A percentile compares a stretch with the other conserved stretches of the same genome.
Conservation (phyloP, 1,284 basidiomycete species). For the Ganoderma resinaceum region DNA sequence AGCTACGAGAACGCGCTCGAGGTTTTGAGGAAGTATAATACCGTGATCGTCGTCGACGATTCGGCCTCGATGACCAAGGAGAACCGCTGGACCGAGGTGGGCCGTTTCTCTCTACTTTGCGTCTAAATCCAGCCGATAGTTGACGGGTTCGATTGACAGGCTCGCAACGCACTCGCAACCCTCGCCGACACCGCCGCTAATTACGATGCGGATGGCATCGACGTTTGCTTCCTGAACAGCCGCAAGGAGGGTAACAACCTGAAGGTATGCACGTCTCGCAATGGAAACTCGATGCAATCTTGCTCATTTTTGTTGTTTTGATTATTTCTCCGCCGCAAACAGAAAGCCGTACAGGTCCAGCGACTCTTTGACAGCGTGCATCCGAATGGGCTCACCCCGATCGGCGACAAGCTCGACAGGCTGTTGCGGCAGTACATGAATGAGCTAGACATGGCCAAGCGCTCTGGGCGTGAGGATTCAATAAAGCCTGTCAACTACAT, state of each 20-base stretch:
- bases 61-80: slow-evolving; percentile 59
- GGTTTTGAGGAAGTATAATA: slow-evolving; percentile 54
- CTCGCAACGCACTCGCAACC: slow-evolving; percentile 48
- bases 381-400: slow-evolving; percentile 56
- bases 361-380: slow-evolving; percentile 50
- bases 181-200: slow-evolving; percentile 50
- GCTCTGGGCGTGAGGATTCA: slow-evolving; percentile 38
- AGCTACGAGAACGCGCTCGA: slow-evolving; percentile 51
- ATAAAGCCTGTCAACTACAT: slow-evolving; percentile 68
- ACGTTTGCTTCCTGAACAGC: slow-evolving; percentile 56
- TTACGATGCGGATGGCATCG: slow-evolving; percentile 59
- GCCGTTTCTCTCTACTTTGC: not conserved
- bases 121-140: not conserved
- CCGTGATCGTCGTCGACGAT: slow-evolving; percentile 64
- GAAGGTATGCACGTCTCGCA: slow-evolving; percentile 39
- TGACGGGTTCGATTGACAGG: slow-evolving; percentile 38
- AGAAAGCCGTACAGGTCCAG: slow-evolving; percentile 40
- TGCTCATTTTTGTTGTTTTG: not conserved
- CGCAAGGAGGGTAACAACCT: slow-evolving; percentile 40
- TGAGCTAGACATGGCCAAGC: slow-evolving; percentile 48
- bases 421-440: slow-evolving; percentile 55
- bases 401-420: slow-evolving; percentile 55
- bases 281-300: not conserved
- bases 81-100: slow-evolving; percentile 54
- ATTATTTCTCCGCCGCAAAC: not conserved